phyloP scores from a whole-genome alignment of 1,284 basidiomycete species.

The Tremellales sp. region DNA sequence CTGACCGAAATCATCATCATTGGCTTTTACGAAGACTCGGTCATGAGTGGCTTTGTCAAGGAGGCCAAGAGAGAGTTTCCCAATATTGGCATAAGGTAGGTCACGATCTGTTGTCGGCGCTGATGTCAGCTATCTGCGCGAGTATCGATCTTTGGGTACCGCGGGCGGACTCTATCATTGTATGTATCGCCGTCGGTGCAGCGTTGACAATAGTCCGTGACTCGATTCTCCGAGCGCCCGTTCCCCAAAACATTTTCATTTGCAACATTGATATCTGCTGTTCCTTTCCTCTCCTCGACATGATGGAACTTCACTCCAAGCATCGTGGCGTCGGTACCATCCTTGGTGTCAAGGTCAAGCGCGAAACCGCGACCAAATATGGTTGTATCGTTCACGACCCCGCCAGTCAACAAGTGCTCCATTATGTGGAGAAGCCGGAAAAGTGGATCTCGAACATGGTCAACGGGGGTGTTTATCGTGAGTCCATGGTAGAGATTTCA shows the following conservation, averaged over 20 bases:
- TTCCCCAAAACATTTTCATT: constrained; percentile 53
- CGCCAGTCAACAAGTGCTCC: constrained; percentile 43
- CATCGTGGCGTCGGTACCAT: constrained; percentile 54
- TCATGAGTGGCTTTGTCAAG: constrained; percentile 52
- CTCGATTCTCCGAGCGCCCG: constrained; percentile 49
- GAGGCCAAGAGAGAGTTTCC: constrained; percentile 53
- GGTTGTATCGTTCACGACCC: constrained; percentile 53
- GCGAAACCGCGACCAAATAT: constrained; percentile 51
- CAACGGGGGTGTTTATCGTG: constrained; percentile 51
- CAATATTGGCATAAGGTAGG: constrained; percentile 49
- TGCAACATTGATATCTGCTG: constrained; percentile 55
- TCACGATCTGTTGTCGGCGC: background rate
- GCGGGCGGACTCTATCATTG: constrained; percentile 51
- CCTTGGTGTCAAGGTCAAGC: constrained; percentile 51
- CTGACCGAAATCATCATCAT: constrained; percentile 53
- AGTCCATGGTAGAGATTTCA: constrained; percentile 15
- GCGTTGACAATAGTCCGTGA: constrained; percentile 47
- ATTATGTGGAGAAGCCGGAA: constrained; percentile 55
- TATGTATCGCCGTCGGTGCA: constrained; percentile 16
- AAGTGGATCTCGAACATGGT: constrained; percentile 53
- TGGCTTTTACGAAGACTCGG: constrained; percentile 54
- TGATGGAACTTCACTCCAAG: constrained; percentile 50
- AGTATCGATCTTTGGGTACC: constrained; percentile 53
- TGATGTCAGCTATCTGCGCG: constrained; percentile 50
- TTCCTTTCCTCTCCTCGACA: constrained; percentile 50